A percentile compares a stretch with the other conserved stretches of the same genome.
Conservation (phyloP, 2,329 filamentous ascomycete species). For the Trichophyton benhamiae region DNA sequence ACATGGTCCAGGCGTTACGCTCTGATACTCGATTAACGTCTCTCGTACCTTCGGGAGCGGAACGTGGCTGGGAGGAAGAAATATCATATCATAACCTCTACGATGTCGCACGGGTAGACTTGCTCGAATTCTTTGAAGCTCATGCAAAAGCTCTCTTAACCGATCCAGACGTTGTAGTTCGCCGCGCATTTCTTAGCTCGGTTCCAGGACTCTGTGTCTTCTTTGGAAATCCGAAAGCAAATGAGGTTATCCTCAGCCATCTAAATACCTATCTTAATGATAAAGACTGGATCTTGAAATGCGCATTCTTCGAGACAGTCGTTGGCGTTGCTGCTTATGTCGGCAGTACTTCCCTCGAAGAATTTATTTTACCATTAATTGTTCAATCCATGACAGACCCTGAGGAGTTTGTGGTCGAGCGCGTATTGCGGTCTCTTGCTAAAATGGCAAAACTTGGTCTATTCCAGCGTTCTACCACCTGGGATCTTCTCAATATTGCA, state of each 20-base stretch:
- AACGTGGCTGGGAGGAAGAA: conserved; percentile 58
- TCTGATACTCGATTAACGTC: conserved; percentile 70
- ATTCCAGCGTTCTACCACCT: conserved; percentile 69
- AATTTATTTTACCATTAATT: conserved; percentile 93
- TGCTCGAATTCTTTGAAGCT: conserved; percentile 70
- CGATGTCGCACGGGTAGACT: conserved; percentile 70
- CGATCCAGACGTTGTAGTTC: conserved; percentile 72
- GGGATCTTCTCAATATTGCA: conserved; percentile 76
- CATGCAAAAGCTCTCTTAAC: conserved; percentile 86
- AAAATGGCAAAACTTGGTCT: conserved; percentile 80
- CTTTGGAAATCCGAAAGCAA: conserved; percentile 81
- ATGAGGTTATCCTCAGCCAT: conserved; percentile 91
- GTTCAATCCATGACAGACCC: conserved; percentile 84
- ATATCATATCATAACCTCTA: conserved; percentile 68
- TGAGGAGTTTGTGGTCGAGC: conserved; percentile 88
- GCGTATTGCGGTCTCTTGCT: conserved; percentile 74
- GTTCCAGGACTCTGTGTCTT: conserved; percentile 89
- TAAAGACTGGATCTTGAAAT: conserved; percentile 90
- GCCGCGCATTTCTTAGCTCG: conserved; percentile 79
- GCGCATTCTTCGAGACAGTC: conserved; percentile 89
- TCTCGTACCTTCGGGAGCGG: conserved; percentile 60
- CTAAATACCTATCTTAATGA: conserved; percentile 96
- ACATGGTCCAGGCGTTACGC: conserved; percentile 78
- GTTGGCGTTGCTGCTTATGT: conserved; percentile 86
- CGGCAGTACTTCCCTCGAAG: conserved; percentile 77